Evolutionary conservation across 805 yeast species (phyloP).

Genomic region (Starmera caribaea): DNA sequence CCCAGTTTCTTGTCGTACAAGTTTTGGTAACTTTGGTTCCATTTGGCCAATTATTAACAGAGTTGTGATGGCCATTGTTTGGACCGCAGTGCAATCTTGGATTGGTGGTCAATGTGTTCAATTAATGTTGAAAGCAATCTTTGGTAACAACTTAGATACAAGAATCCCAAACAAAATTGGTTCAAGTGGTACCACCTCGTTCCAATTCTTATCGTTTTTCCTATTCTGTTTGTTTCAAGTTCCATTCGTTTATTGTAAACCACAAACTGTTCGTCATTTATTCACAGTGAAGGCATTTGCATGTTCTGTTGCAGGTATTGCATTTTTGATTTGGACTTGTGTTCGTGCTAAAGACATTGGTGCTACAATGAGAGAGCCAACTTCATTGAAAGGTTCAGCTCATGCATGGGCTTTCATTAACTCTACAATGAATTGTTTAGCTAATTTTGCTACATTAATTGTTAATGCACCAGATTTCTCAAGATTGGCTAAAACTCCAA

Average conservation of each 20-base stretch:
- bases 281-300: conserved; percentile 74
- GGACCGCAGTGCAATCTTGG: conserved; percentile 85
- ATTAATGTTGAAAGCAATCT: conserved; percentile 67
- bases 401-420: conserved; percentile 79
- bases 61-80: conserved; percentile 77
- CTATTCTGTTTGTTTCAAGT: conserved; percentile 72
- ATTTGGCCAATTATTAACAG: conserved; percentile 85
- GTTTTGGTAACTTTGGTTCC: conserved; percentile 83
- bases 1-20: conserved; percentile 73
- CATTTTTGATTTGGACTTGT: conserved; percentile 76
- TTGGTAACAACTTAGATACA: conserved; percentile 52
- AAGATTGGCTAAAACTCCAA: conserved; percentile 59
- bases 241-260: conserved; percentile 75
- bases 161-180: conserved; percentile 56
- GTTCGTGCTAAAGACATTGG: conserved; percentile 77
- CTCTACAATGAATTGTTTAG: conserved; percentile 70
- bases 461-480: conserved; percentile 86
- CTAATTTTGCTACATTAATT: conserved; percentile 84
- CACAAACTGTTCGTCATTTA: conserved; percentile 74
- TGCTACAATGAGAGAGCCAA: conserved; percentile 49
- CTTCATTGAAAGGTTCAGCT: conserved; percentile 44
- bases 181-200: conserved; percentile 56
- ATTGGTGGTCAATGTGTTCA: conserved; percentile 79
- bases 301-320: conserved; percentile 78
- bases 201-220: conserved; percentile 66